phyloP scores from a whole-genome alignment of 177 flowering plant genomes.

The Vitis hybrid region DNA sequence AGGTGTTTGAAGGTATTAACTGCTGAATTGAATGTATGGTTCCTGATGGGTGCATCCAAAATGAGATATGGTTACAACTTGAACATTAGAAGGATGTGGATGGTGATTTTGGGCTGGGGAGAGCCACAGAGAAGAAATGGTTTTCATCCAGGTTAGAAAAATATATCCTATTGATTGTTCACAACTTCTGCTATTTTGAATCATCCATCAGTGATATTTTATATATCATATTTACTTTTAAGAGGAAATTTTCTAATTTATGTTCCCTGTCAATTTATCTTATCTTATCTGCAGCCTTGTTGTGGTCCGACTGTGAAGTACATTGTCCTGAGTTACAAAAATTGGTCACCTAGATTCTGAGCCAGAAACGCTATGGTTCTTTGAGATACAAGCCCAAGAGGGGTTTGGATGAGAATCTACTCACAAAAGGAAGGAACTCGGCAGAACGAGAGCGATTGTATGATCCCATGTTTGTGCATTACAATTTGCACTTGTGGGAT shows the following conservation, averaged over 20 bases:
- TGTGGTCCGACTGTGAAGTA: conserved; percentile 64
- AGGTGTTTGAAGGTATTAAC: conserved; percentile 50
- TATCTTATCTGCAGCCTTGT: conserved; percentile 41
- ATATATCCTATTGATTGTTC: not conserved
- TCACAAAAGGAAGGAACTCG: conserved; percentile 30
- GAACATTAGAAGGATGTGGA: conserved; percentile 35
- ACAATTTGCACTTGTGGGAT: not conserved
- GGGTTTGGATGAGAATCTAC: conserved; percentile 45
- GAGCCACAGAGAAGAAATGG: conserved; percentile 22
- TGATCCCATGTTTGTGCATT: conserved; percentile 48
- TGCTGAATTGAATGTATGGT: conserved; percentile 42
- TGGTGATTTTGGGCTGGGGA: conserved; percentile 35
- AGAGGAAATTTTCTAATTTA: not conserved
- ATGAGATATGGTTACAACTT: conserved; percentile 34
- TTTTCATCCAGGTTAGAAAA: conserved; percentile 43
- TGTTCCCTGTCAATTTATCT: not conserved
- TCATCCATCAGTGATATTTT: too few relatives aligned
- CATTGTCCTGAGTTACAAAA: conserved; percentile 57
- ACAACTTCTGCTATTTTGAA: too few relatives aligned
- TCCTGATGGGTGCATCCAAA: conserved; percentile 29
- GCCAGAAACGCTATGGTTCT: conserved; percentile 58
- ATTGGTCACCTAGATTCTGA: conserved; percentile 51
- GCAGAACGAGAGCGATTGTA: conserved; percentile 33
- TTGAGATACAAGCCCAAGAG: conserved; percentile 43
- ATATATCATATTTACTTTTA: too few relatives aligned